Base-by-base conservation (phyloP, 1,284 basidiomycete genomes). In the Ganoderma lucidum region DNA sequence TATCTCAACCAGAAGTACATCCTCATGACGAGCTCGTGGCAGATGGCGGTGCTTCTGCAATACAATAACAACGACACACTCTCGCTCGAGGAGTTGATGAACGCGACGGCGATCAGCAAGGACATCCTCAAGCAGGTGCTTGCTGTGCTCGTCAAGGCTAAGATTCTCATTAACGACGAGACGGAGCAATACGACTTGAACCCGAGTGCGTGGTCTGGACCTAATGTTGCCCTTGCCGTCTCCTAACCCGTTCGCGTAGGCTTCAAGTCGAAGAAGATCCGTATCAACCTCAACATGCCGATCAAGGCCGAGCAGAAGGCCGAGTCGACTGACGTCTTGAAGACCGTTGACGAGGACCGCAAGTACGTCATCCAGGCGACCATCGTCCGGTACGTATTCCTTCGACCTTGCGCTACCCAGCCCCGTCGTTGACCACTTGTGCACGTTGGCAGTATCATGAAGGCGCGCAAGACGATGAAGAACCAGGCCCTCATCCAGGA, bases 251-350 rank as follows among this genome's bases (percentile, higher is more conserved):
- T 17, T 6, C 3, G 42, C 62, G 62, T 71, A 96, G 94, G 88
- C 79, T 99, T 97, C 90, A 98, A 97, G 83, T 96, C 94, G 23
- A 99, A 99, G 88, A 99, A 98, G 87, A 96, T 97, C 72, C 90
- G 95, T 71, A 94, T 99, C 66, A 95, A 96, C 76, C 86, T 99
- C 67, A 99, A 99, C 81, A 88, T 93, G 78, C 95, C 96, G 0
- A 94, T 99, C 82, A 97, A 96, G 84, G 90, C 96, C 1, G 97
- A 99, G 81, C 92, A 95, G 70, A 98, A 97, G 86, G 91, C 93
- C 3, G 98, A 99, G 81, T 90, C 92, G 9, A 89, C 88, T 8
- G 96, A 99, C 72, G 96, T 99, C 1, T 85, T 97, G 76, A 97
- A 97, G 86, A 94, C 93, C 35, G 97, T 99, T 10, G 97, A 99